phyloP scores from a whole-genome alignment of 2,329 filamentous ascomycete species.

The Beauveria caledonica region DNA sequence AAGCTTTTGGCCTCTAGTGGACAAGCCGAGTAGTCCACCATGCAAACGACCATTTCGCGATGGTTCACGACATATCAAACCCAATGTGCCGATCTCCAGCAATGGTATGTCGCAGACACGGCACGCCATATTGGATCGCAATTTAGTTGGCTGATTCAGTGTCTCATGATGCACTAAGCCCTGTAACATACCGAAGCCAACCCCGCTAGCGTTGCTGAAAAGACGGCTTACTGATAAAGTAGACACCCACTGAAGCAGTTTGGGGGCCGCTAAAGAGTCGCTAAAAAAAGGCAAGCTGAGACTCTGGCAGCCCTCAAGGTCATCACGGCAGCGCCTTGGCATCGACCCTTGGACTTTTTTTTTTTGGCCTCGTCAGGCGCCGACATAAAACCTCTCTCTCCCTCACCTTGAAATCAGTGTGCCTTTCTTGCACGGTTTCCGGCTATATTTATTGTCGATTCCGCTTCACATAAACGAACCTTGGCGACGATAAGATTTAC shows the following conservation, averaged over 20 bases:
- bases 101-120: not conserved
- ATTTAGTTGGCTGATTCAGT: not conserved
- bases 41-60: too few species aligned
- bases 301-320: not conserved
- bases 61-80: not conserved
- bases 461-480: not conserved
- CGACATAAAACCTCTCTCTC: not conserved
- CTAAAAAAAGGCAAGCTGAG: not conserved
- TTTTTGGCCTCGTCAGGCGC: not conserved
- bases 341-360: not conserved
- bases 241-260: not conserved
- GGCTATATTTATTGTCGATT: not conserved
- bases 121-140: not conserved
- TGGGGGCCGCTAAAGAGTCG: not conserved
- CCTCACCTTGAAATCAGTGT: too few species aligned
- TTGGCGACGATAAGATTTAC: too few species aligned
- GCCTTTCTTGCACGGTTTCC: not conserved
- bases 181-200: not conserved
- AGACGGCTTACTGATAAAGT: too few species aligned
- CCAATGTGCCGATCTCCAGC: not conserved
- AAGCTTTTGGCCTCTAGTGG: too few species aligned
- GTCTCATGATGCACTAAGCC: not conserved
- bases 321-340: not conserved
- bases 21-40: too few species aligned
- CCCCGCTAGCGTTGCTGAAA: not conserved